phyloP scores from a whole-genome alignment of 2,329 filamentous ascomycete genomes.

The Zasmidium cellare region DNA sequence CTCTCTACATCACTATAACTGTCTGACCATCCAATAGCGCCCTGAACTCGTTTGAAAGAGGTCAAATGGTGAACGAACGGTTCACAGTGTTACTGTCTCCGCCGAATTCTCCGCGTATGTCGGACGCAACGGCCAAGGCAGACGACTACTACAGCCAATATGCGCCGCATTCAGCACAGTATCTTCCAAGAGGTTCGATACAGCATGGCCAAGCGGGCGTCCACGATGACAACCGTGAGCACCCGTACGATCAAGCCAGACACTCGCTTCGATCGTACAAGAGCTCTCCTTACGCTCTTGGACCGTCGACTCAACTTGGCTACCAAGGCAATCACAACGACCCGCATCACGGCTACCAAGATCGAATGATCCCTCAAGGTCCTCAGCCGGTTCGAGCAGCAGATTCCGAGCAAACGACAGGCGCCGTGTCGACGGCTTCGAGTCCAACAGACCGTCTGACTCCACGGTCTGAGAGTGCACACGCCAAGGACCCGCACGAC shows the following conservation, averaged over 20 bases:
- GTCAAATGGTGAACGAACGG: constrained; percentile 43
- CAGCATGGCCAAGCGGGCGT: background rate
- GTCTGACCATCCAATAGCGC: background rate
- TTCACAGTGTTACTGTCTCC: constrained; percentile 50
- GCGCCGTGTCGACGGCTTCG: constrained; percentile 43
- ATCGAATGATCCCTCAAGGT: constrained; percentile 12
- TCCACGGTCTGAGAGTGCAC: constrained; percentile 40
- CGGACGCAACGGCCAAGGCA: constrained; percentile 45
- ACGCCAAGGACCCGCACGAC: constrained; percentile 39
- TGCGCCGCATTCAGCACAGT: constrained; percentile 24
- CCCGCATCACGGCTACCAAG: background rate
- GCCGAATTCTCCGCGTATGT: constrained; percentile 53
- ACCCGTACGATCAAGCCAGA: constrained; percentile 13
- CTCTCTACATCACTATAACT: background rate
- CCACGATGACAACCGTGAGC: background rate
- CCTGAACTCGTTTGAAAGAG: background rate
- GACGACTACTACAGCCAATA: constrained; percentile 47
- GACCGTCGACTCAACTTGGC: constrained; percentile 16
- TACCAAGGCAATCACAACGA: background rate
- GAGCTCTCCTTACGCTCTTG: constrained; percentile 41
- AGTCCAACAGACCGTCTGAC: constrained; percentile 48
- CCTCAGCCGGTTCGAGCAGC: constrained; percentile 13
- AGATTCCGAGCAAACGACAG: background rate
- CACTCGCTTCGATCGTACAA: constrained; percentile 45
- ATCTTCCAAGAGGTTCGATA: constrained; percentile 20